Conservation (phyloP, 164 flowering plant genomes). For the Dillenia suffruticosa region DNA sequence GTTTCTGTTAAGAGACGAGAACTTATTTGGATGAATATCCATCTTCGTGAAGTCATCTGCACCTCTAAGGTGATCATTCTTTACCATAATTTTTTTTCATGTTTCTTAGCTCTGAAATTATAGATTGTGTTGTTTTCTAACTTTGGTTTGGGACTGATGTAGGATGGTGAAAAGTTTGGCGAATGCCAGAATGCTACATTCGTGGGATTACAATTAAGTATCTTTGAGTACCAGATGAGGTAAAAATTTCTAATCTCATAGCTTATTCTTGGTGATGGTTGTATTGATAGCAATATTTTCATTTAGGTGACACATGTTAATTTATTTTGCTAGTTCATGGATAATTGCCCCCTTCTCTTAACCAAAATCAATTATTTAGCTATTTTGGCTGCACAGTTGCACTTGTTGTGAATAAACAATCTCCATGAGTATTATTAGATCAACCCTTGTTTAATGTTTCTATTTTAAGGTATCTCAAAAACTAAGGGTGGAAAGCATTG, state of each 20-base stretch:
- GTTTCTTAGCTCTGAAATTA: neutral
- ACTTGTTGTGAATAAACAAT: no score
- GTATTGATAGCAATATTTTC: no score
- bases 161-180: slow-evolving; percentile 98
- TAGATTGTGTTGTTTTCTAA: neutral
- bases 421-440: no score
- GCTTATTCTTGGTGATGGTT: no score
- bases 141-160: slow-evolving; percentile 10
- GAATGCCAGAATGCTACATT: slow-evolving; percentile 97
- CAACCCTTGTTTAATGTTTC: no score
- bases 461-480: no score
- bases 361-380: no score
- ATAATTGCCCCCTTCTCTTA: no score
- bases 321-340: no score
- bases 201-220: slow-evolving; percentile 97
- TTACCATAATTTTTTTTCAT: neutral
- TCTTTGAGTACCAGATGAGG: slow-evolving; percentile 99
- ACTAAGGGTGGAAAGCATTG: no score
- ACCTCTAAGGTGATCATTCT: slow-evolving; percentile 68
- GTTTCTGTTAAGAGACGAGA: neutral
- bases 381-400: no score
- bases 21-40: slow-evolving; percentile 76
- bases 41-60: slow-evolving; percentile 96
- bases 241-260: slow-evolving; percentile 8
- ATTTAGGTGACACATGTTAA: no score